These are phyloP conservation scores for Chrysoporthe deuterocubensis DNA, from an alignment of 2,329 filamentous ascomycete genomes.

Conservation along the genomic window DNA sequence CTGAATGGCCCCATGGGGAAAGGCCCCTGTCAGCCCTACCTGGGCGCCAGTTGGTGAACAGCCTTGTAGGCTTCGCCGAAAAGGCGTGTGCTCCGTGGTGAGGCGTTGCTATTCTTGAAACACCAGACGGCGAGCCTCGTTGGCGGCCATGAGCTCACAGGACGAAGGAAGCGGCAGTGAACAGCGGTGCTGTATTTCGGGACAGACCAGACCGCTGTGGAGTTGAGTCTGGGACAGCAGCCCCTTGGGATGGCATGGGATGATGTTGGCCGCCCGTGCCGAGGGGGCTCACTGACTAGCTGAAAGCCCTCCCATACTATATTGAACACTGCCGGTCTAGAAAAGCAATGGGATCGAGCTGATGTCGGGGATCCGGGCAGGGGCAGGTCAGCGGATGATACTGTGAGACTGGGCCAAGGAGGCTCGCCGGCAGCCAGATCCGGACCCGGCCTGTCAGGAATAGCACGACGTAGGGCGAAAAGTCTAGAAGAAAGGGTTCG, in stretches of 20 bases:
- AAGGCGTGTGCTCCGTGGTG: not conserved
- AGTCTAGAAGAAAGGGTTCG: not conserved
- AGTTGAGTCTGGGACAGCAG: not conserved
- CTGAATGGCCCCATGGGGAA: slow-evolving; percentile 2
- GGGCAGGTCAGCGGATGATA: not conserved
- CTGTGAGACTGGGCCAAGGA: not conserved
- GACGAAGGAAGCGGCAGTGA: slow-evolving; percentile 1
- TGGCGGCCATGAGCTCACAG: not conserved
- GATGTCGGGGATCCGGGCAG: too few species aligned
- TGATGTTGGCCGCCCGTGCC: not conserved
- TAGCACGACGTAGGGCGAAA: not conserved
- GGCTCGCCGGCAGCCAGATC: not conserved
- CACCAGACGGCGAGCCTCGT: slow-evolving; percentile 1
- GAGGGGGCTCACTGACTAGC: not conserved
- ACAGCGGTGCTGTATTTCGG: not conserved
- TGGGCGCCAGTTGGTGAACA: slow-evolving; percentile 12
- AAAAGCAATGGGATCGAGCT: too few species aligned
- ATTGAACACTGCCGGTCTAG: too few species aligned
- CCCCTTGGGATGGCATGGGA: too few species aligned
- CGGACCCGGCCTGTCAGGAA: not conserved
- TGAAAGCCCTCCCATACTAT: not conserved
- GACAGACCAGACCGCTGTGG: slow-evolving; percentile 2
- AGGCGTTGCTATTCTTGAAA: slow-evolving; percentile 9
- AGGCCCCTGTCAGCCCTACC: slow-evolving; percentile 12
- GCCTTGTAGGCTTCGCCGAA: slow-evolving; percentile 10